These are phyloP conservation scores for Vigna radiata DNA, from an alignment of 306 rosid genomes.

Conservation along the genomic window DNA sequence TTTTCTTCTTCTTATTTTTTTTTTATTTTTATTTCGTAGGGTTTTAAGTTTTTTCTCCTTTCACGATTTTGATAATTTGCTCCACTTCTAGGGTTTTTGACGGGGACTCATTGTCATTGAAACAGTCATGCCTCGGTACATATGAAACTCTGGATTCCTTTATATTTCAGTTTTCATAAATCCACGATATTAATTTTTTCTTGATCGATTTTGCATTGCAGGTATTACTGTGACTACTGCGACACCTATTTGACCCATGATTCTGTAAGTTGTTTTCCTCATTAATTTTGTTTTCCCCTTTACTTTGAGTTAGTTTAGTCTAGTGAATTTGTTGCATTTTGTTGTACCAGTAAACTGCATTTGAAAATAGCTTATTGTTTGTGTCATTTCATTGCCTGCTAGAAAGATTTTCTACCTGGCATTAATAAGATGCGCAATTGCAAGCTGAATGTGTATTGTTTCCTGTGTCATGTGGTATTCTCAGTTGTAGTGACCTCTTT, in stretches of 20 bases:
- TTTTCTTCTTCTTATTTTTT: not conserved
- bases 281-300: not conserved
- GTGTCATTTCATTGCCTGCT: not conserved
- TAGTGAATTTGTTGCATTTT: not conserved
- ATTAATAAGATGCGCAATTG: not conserved
- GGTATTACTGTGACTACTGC: constrained; percentile 90
- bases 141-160: not conserved
- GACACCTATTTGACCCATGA: constrained; percentile 91
- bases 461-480: not conserved
- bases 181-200: not conserved
- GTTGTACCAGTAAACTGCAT: not conserved
- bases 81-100: constrained; percentile 37
- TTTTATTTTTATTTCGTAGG: not conserved
- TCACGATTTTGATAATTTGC: not conserved
- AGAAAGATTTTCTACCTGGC: not conserved
- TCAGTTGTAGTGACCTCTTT: not conserved
- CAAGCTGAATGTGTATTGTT: not conserved
- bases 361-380: not conserved
- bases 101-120: not conserved
- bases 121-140: constrained; percentile 51
- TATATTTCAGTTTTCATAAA: constrained; percentile 6
- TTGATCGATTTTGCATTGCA: constrained; percentile 34
- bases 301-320: not conserved
- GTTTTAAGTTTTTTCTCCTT: constrained; percentile 5
- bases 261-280: constrained; percentile 57